phyloP scores from a whole-genome alignment of 805 yeast genomes.

The Saturnispora quitensis region DNA sequence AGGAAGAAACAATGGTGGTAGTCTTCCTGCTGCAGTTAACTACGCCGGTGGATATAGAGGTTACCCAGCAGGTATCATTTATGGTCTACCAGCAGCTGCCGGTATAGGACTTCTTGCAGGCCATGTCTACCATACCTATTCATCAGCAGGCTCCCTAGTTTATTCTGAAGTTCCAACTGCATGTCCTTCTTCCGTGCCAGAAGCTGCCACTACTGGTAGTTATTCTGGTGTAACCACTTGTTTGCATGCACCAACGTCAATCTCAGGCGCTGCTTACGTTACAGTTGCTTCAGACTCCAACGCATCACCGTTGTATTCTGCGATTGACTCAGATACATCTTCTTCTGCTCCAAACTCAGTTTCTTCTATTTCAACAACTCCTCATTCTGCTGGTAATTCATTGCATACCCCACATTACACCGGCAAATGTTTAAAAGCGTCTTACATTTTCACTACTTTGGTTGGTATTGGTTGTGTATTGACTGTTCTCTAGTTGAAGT shows the following conservation, averaged over 20 bases:
- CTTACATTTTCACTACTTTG: constrained; percentile 22
- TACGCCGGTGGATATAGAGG: constrained; percentile 4
- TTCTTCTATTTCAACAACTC: constrained; percentile 8
- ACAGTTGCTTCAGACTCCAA: constrained; percentile 5
- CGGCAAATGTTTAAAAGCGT: constrained; percentile 24
- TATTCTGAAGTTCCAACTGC: constrained; percentile 11
- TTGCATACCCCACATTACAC: constrained; percentile 20
- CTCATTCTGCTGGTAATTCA: constrained; percentile 17
- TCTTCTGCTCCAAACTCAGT: constrained; percentile 13
- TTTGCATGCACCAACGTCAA: neutral
- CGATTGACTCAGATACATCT: constrained; percentile 21
- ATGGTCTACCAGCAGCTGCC: constrained; percentile 10
- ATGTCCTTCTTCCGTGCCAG: constrained; percentile 4
- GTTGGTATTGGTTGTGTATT: constrained; percentile 23
- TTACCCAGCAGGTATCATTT: constrained; percentile 11
- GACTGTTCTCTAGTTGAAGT: constrained; percentile 6
- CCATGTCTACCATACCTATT: constrained; percentile 12
- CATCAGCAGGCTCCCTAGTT: constrained; percentile 5
- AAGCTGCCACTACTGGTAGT: neutral
- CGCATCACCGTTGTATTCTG: constrained; percentile 20
- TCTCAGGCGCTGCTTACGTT: constrained; percentile 1
- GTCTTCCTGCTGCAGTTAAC: constrained; percentile 11
- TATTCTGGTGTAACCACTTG: constrained; percentile 6
- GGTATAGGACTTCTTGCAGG: constrained; percentile 4
- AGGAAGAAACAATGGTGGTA: constrained; percentile 11